Evolutionary conservation across 106 monocot species (phyloP).

Genomic region (Allium sativum): DNA sequence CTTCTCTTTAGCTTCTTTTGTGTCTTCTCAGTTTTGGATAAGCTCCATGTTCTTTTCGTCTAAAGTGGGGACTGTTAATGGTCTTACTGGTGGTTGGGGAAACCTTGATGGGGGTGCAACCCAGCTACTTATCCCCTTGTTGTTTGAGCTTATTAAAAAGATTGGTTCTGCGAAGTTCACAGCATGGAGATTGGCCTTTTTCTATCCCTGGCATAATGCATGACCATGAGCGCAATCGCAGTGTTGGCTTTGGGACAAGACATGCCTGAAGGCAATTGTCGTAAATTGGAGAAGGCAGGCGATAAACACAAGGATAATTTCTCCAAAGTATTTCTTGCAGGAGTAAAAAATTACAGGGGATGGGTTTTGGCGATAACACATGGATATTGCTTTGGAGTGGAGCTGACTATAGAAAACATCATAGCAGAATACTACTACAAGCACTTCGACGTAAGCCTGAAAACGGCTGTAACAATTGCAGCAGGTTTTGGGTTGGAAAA

Average conservation of each 20-base stretch:
- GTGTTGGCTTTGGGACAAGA: constrained; percentile 71
- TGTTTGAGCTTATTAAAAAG: constrained; percentile 41
- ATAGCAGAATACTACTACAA: constrained; percentile 91
- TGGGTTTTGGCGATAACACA: constrained; percentile 64
- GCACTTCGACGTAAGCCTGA: constrained; percentile 55
- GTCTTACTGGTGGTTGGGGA: constrained; percentile 86
- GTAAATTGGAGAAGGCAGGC: constrained; percentile 45
- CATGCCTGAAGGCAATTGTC: constrained; percentile 67
- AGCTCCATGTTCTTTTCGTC: constrained; percentile 87
- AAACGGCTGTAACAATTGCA: constrained; percentile 56
- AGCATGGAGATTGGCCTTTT: constrained; percentile 89
- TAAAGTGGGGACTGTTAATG: constrained; percentile 71
- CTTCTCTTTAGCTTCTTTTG: constrained; percentile 5
- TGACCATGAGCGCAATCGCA: constrained; percentile 37
- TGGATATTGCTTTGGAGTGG: constrained; percentile 87
- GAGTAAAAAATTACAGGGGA: constrained; percentile 51
- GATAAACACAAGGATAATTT: constrained; percentile 61
- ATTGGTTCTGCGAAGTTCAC: constrained; percentile 54
- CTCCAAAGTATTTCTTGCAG: constrained; percentile 35
- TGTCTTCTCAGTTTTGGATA: constrained; percentile 94
- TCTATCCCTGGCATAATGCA: constrained; percentile 73
- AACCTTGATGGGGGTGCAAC: constrained; percentile 93
- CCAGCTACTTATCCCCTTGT: constrained; percentile 85
- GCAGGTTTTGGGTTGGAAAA: constrained; percentile 85
- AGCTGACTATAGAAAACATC: constrained; percentile 75